A percentile compares a stretch with the other conserved stretches of the same genome.
These are phyloP conservation scores for Fusarium albidum DNA, from an alignment of 2,329 filamentous ascomycete species.

Conservation along the genomic window DNA sequence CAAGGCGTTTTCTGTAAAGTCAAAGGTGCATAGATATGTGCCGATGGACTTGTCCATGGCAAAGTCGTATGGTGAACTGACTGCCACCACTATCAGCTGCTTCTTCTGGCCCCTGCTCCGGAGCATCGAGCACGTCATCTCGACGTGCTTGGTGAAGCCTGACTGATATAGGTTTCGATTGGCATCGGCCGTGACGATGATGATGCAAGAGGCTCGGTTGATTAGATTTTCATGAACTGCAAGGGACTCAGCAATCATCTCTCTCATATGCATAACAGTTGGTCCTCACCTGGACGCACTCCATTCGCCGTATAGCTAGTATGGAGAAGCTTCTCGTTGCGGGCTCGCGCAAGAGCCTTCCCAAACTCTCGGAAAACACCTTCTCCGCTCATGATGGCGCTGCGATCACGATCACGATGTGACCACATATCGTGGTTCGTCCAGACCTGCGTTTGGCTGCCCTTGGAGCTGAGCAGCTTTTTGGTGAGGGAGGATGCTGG, in stretches of 20 bases:
- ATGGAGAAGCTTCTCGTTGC: constrained; percentile 87
- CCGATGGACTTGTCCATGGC: constrained; percentile 90
- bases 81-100: constrained; percentile 87
- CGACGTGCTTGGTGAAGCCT: constrained; percentile 94
- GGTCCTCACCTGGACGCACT: constrained; percentile 72
- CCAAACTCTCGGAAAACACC: constrained; percentile 91
- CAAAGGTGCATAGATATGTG: constrained; percentile 94
- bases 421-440: constrained; percentile 63
- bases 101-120: constrained; percentile 82
- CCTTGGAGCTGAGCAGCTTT: constrained; percentile 66
- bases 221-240: constrained; percentile 89
- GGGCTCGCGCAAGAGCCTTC: constrained; percentile 82
- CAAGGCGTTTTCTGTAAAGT: constrained; percentile 93
- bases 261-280: not conserved
- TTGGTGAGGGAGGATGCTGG: constrained; percentile 86
- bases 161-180: constrained; percentile 94
- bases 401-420: constrained; percentile 64
- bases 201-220: constrained; percentile 84
- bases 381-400: constrained; percentile 86
- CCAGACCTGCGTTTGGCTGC: constrained; percentile 44
- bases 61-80: constrained; percentile 96
- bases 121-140: constrained; percentile 92
- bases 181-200: constrained; percentile 92
- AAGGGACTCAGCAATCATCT: constrained; percentile 11
- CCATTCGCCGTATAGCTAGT: constrained; percentile 96